These are phyloP conservation scores for Dothistroma pini DNA, from an alignment of 2,329 filamentous ascomycete genomes.

Conservation along the genomic window DNA sequence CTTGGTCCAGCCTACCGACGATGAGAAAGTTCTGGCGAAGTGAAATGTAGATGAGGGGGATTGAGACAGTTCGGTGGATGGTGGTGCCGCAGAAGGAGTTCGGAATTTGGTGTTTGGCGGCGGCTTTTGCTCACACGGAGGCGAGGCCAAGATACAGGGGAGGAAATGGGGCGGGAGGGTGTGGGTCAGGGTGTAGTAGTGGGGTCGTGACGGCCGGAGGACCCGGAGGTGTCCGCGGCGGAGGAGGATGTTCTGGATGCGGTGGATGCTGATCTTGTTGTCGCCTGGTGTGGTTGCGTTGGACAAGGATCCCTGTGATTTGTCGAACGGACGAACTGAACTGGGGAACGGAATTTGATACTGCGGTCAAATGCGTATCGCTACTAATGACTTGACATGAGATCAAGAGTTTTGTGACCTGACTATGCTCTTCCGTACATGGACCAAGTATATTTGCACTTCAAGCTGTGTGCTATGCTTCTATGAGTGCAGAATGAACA, in stretches of 20 bases:
- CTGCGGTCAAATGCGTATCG: no score
- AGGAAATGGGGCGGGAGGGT: not conserved
- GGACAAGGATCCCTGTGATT: not conserved
- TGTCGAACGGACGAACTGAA: no score
- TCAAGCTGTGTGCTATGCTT: no score
- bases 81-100: not conserved
- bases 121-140: not conserved
- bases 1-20: not conserved
- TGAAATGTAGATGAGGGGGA: not conserved
- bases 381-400: no score
- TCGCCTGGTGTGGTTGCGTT: not conserved
- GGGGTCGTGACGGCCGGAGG: no score
- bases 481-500: no score
- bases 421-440: no score
- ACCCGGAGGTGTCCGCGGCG: not conserved
- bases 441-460: no score
- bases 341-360: no score
- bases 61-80: not conserved
- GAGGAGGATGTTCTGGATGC: not conserved
- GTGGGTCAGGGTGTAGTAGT: not conserved
- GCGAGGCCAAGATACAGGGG: not conserved
- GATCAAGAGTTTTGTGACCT: no score
- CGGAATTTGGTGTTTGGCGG: not conserved
- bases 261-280: not conserved
- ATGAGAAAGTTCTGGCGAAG: not conserved